Evolutionary conservation across 139 green algal genomes (phyloP).

Genomic region (Closterium sp.): DNA sequence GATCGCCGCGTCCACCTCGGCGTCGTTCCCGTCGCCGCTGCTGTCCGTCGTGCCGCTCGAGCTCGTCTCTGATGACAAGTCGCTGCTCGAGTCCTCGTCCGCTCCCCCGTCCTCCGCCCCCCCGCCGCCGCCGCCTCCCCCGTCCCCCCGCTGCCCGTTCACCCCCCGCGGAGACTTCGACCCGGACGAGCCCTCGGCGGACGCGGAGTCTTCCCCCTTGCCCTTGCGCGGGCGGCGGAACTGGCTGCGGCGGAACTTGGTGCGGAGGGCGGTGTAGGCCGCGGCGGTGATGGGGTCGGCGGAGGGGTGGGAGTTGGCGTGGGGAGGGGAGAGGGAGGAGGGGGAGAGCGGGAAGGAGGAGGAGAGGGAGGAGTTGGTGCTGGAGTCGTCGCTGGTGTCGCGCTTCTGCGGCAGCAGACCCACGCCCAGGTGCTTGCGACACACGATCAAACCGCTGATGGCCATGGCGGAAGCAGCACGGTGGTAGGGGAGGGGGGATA

Average conservation of each 20-base stretch:
- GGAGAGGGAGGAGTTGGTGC: neutral
- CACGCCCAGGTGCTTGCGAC: neutral
- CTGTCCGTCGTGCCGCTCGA: neutral
- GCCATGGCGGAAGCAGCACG: neutral
- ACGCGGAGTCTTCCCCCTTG: neutral
- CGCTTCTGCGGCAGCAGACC: neutral
- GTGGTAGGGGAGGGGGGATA: neutral
- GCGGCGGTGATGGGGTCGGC: neutral
- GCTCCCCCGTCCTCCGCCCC: neutral
- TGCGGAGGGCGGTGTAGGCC: neutral
- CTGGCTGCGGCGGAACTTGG: conserved; percentile 4
- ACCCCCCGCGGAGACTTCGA: neutral
- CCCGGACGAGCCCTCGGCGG: neutral
- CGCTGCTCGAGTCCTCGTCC: neutral
- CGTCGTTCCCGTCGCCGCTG: neutral
- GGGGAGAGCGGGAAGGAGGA: neutral
- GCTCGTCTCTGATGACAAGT: neutral
- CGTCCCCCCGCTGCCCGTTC: neutral
- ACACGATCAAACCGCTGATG: neutral
- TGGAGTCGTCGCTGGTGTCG: neutral
- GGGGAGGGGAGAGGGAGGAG: neutral
- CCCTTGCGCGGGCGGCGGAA: neutral
- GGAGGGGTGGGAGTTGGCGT: neutral
- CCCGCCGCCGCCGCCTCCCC: neutral
- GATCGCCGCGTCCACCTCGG: neutral